Percentiles rank a stretch among this genome's conserved stretches.
Evolutionary conservation across 371 early-diverging fungal genomes (phyloP).

Genomic region (Mortierella sp.): DNA sequence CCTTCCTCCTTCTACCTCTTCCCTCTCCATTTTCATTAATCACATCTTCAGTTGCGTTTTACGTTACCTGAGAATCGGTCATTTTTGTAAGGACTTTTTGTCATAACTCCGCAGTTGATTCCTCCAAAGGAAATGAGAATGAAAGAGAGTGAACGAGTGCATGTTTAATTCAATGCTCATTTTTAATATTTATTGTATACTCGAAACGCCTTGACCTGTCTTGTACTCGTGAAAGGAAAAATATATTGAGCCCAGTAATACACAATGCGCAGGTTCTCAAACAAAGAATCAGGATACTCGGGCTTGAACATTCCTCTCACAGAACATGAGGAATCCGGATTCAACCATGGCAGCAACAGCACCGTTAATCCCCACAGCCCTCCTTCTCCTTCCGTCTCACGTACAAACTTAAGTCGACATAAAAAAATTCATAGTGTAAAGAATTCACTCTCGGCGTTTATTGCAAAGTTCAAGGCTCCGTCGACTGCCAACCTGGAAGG

Average conservation of each 20-base stretch:
- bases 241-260: constrained; percentile 2
- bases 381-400: constrained; percentile 28
- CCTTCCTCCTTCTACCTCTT: not conserved
- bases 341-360: constrained; percentile 23
- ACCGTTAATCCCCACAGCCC: constrained; percentile 21
- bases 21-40: not conserved
- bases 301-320: constrained; percentile 57
- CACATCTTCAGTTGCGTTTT: not conserved
- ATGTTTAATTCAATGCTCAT: not conserved
- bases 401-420: constrained; percentile 11
- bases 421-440: constrained; percentile 27
- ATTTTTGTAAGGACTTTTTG: too few relatives aligned
- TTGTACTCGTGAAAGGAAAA: constrained; percentile 1
- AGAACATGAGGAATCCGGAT: constrained; percentile 36
- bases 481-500: constrained; percentile 49
- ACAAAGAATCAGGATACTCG: constrained; percentile 52
- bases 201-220: not conserved
- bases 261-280: constrained; percentile 43
- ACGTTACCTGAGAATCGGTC: too few relatives aligned
- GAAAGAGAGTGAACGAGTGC: not conserved
- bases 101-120: too few relatives aligned
- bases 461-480: constrained; percentile 33
- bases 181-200: not conserved
- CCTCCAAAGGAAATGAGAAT: too few relatives aligned
- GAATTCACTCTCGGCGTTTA: constrained; percentile 2